Conservation (phyloP, 1,139 yeast genomes). For the Scheffersomyces parashehatae region DNA sequence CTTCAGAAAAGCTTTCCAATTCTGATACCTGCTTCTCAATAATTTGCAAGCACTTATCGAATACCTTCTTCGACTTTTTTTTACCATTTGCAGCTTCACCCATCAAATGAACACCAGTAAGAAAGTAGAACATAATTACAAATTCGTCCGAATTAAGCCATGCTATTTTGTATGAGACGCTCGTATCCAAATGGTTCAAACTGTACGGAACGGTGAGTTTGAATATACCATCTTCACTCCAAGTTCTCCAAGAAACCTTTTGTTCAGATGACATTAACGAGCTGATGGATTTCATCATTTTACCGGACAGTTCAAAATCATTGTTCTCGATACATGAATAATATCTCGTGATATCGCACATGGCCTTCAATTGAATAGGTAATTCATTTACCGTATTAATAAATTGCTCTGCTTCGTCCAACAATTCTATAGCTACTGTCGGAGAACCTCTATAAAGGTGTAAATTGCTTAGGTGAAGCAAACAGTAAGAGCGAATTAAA, state of each 20-base stretch:
- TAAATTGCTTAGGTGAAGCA: slow-evolving; percentile 22
- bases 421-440: slow-evolving; percentile 11
- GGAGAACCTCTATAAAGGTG: slow-evolving; percentile 34
- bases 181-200: not conserved
- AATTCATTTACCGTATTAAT: slow-evolving; percentile 3
- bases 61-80: slow-evolving; percentile 32
- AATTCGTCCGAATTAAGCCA: slow-evolving; percentile 49
- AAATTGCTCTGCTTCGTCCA: slow-evolving; percentile 14
- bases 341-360: slow-evolving; percentile 23
- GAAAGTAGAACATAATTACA: slow-evolving; percentile 37
- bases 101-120: slow-evolving; percentile 39
- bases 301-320: slow-evolving; percentile 20
- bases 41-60: slow-evolving; percentile 34
- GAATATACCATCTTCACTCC: slow-evolving; percentile 29
- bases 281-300: slow-evolving; percentile 24
- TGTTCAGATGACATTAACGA: slow-evolving; percentile 25
- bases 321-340: slow-evolving; percentile 26
- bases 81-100: slow-evolving; percentile 33
- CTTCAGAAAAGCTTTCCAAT: slow-evolving; percentile 10
- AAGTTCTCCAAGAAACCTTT: slow-evolving; percentile 18
- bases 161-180: slow-evolving; percentile 15
- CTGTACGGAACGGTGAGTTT: slow-evolving; percentile 8
- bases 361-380: slow-evolving; percentile 33
- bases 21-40: slow-evolving; percentile 27
- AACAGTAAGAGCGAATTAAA: slow-evolving; percentile 19